Evolutionary conservation across 176 grass and related monocot species (phyloP), one percentile per base, ranked within the genome.

Genomic region (Saccharum spontaneum): DNA sequence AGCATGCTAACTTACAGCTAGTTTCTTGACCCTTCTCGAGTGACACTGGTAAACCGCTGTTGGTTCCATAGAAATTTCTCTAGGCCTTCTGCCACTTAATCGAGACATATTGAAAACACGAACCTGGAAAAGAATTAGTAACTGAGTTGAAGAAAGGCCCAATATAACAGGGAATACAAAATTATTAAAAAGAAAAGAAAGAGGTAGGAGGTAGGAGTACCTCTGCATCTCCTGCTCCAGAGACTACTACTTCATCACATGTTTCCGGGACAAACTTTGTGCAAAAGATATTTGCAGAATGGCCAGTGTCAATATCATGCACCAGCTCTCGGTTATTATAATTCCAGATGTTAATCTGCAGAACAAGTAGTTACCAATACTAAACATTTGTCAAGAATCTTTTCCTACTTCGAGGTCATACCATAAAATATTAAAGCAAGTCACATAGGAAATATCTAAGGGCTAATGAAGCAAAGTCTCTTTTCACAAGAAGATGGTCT

Each of bases 301-400:
- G 97, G 30, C 97, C 97, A 0, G 90, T 98, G 24, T 92, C 90
- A 86, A 98, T 98, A 45, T 87, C 89, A 94, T 98, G 93, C 67
- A 91, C 73, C 41, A 98, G 86, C 66, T 84, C 80, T 72, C 57
- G 76, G 76, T 92, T 89, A 57, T 75, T 48, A 59, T 98, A 98
- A 78, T 83, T 95, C 97, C 97, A 98, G 81, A 98, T 94, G 44
- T 94, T 90, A 36, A 98, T 94, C 97, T 98, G 93, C 88, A 92
- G 73, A 76, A 69, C 31, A 71, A 28, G 79, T 59, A 78, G 45
- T 62, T 45, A 69, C 55, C 16, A 64, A 62, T 45, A 83, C 36
- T 33, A 67, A 79, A 46, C 50, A 69, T 59, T 18, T 40, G 78
- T 50, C 63, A 5, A 75, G 28, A 70, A 68, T 70, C 16, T 84